Evolutionary conservation across 1,139 yeast genomes (phyloP).

Genomic region (Diutina neorugosa): DNA sequence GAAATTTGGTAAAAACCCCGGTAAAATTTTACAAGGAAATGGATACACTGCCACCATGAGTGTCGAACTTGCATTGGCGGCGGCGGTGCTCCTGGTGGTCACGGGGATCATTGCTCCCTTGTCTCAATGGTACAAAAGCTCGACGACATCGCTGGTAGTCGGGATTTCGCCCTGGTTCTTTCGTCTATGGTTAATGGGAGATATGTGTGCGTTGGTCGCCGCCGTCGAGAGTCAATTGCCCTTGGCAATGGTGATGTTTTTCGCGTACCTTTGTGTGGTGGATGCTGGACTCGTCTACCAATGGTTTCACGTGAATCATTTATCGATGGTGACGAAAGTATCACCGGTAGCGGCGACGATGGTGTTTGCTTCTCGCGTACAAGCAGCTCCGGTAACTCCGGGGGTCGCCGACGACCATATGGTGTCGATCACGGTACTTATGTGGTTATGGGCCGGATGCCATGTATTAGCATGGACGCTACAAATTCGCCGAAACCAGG

Average conservation of each 20-base stretch:
- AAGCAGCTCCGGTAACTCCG: neutral
- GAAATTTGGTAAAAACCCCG: too few relatives aligned
- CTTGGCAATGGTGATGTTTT: neutral
- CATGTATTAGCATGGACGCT: neutral
- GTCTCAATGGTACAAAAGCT: neutral
- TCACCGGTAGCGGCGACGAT: neutral
- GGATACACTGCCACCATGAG: neutral
- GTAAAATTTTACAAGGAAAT: too few relatives aligned
- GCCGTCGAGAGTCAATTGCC: neutral
- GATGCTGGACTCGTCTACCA: neutral
- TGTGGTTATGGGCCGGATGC: neutral
- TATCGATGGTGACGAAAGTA: neutral
- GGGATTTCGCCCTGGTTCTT: slow-evolving; percentile 3
- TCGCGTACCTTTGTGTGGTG: neutral
- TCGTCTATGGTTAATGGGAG: neutral
- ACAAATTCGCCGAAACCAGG: neutral
- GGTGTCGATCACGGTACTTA: neutral
- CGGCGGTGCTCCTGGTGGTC: neutral
- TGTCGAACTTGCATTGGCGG: neutral
- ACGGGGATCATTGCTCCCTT: neutral
- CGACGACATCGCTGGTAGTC: neutral
- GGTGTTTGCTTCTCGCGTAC: neutral
- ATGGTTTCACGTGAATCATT: neutral
- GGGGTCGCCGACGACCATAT: too few relatives aligned
- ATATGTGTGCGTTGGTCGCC: neutral